phyloP scores from a whole-genome alignment of 805 yeast species.

The Cyberlindnera mississippiensis region DNA sequence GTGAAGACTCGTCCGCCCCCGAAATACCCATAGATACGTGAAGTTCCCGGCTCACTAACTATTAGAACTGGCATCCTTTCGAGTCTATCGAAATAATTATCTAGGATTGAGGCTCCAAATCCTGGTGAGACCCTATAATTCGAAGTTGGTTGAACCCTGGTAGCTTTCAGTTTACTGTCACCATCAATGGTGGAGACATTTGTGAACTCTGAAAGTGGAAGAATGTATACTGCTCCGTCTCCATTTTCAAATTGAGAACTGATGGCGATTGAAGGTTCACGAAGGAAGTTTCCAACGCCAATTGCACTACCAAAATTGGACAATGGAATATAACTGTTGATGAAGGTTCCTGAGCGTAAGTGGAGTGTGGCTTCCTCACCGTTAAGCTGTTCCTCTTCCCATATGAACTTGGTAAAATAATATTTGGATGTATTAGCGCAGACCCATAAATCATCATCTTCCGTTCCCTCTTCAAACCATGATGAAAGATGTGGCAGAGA shows the following conservation, averaged over 20 bases:
- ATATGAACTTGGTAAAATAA: no score
- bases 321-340: conserved; percentile 25
- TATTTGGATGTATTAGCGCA: no score
- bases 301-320: conserved; percentile 46
- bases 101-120: conserved; percentile 41
- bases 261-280: conserved; percentile 42
- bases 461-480: conserved; percentile 38
- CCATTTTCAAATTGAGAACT: conserved; percentile 46
- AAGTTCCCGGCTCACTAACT: conserved; percentile 50
- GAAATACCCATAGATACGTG: conserved; percentile 37
- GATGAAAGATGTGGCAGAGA: conserved; percentile 36
- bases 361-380: no score
- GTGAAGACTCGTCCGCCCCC: conserved; percentile 21
- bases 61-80: conserved; percentile 38
- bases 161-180: no score
- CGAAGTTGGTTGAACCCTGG: not conserved
- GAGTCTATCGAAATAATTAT: conserved; percentile 28
- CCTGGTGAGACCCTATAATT: conserved; percentile 28
- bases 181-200: not conserved
- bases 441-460: conserved; percentile 30
- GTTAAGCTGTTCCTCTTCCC: no score
- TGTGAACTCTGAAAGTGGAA: conserved; percentile 35
- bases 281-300: conserved; percentile 38
- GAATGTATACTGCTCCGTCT: conserved; percentile 41
- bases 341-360: conserved; percentile 1